phyloP scores from a whole-genome alignment of 2,329 filamentous ascomycete genomes.

The Fusarium nematophilum region DNA sequence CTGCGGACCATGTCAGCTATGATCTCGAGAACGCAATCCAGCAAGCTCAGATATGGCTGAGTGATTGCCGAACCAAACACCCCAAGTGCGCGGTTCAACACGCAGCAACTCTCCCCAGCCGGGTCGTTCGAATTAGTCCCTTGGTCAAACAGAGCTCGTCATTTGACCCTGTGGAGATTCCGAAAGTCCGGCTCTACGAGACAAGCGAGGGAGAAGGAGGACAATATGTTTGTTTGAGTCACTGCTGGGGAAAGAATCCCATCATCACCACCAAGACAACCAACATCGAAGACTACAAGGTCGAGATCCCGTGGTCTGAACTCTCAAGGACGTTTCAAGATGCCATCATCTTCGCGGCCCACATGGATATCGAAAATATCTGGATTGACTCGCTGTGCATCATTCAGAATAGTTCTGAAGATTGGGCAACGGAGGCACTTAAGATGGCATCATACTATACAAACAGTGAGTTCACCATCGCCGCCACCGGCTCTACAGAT shows the following conservation, averaged over 20 bases:
- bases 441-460: slow-evolving; percentile 17
- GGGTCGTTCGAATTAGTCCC: not conserved
- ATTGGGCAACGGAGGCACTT: slow-evolving; percentile 2
- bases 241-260: slow-evolving; percentile 12
- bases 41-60: not conserved
- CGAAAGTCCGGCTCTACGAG: slow-evolving; percentile 1
- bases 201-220: not conserved
- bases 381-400: slow-evolving; percentile 19
- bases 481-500: slow-evolving; percentile 1
- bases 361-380: not conserved
- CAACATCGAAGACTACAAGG: slow-evolving; percentile 2
- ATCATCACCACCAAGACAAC: slow-evolving; percentile 4
- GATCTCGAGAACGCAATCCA: not conserved
- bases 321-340: slow-evolving; percentile 14
- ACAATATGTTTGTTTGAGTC: not conserved
- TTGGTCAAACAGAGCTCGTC: not conserved
- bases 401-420: slow-evolving; percentile 5
- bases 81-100: not conserved
- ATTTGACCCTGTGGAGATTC: not conserved
- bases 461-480: slow-evolving; percentile 10
- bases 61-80: not conserved
- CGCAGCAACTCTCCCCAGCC: not conserved
- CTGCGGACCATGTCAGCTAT: not conserved
- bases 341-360: not conserved
- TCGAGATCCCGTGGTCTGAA: not conserved